Evolutionary conservation across 2,329 filamentous ascomycete genomes (phyloP).

Genomic region (Cercospora sp.): DNA sequence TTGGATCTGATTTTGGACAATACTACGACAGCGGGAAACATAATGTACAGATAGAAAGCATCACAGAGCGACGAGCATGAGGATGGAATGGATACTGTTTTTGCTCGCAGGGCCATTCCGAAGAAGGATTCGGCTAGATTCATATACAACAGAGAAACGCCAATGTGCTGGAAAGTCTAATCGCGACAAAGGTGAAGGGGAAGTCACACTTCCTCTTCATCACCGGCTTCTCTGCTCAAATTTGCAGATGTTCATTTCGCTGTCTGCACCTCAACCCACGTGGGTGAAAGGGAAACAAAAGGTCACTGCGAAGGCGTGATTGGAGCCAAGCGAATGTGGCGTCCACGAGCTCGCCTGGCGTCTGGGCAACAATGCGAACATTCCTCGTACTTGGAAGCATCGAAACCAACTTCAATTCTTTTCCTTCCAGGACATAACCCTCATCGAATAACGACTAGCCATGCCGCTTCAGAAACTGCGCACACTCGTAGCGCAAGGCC

Average conservation of each 20-base stretch:
- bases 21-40: not conserved
- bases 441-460: not conserved
- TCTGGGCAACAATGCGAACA: not conserved
- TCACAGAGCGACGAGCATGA: not conserved
- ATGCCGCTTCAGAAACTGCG: not conserved
- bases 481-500: not conserved
- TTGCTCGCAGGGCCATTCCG: not conserved
- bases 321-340: conserved; percentile 6
- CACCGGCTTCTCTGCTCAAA: not conserved
- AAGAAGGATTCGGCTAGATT: not conserved
- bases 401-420: not conserved
- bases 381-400: not conserved
- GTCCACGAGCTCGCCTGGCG: not conserved
- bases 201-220: too few relatives aligned
- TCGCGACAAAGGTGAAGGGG: too few relatives aligned
- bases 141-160: not conserved
- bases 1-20: not conserved
- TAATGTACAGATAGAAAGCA: not conserved
- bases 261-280: not conserved
- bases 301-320: conserved; percentile 9
- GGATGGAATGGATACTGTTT: not conserved
- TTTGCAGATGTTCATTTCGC: not conserved
- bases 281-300: not conserved
- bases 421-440: not conserved
- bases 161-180: not conserved